These are phyloP conservation scores for Mycena chlorophos DNA, from an alignment of 768 basidiomycete species.

Conservation along the genomic window DNA sequence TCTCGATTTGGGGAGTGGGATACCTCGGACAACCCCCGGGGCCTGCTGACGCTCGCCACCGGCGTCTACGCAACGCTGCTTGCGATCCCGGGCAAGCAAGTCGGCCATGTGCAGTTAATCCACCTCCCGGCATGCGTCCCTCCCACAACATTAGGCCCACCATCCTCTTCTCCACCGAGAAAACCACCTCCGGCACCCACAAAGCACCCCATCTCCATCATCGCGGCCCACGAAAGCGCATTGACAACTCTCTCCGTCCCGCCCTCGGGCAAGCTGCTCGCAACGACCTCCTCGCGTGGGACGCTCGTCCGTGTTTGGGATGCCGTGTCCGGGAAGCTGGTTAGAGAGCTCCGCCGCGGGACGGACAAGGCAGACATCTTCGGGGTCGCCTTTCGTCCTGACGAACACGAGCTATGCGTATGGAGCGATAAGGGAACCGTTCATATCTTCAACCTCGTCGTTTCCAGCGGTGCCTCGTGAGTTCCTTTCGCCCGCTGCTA, in stretches of 20 bases:
- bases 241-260: conserved; percentile 78
- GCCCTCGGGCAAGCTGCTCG: conserved; percentile 74
- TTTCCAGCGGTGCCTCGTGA: conserved; percentile 66
- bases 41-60: conserved; percentile 79
- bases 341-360: conserved; percentile 81
- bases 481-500: conserved; percentile 29
- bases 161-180: conserved; percentile 49
- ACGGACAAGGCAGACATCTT: conserved; percentile 91
- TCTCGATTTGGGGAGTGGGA: conserved; percentile 77
- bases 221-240: conserved; percentile 79
- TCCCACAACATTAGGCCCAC: conserved; percentile 57
- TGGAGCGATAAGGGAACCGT: conserved; percentile 97
- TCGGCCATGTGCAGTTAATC: conserved; percentile 85
- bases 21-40: conserved; percentile 83
- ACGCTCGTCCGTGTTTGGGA: conserved; percentile 91
- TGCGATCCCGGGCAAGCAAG: conserved; percentile 80
- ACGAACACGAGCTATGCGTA: conserved; percentile 83
- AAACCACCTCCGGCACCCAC: conserved; percentile 57
- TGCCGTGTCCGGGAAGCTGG: conserved; percentile 64
- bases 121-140: conserved; percentile 80
- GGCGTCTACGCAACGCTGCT: conserved; percentile 78
- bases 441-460: conserved; percentile 78
- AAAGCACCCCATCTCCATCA: conserved; percentile 75
- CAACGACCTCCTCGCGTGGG: conserved; percentile 81
- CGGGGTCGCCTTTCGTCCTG: conserved; percentile 83